Conservation (phyloP, 2,329 filamentous ascomycete genomes). For the Dendrostoma leiphaemia region DNA sequence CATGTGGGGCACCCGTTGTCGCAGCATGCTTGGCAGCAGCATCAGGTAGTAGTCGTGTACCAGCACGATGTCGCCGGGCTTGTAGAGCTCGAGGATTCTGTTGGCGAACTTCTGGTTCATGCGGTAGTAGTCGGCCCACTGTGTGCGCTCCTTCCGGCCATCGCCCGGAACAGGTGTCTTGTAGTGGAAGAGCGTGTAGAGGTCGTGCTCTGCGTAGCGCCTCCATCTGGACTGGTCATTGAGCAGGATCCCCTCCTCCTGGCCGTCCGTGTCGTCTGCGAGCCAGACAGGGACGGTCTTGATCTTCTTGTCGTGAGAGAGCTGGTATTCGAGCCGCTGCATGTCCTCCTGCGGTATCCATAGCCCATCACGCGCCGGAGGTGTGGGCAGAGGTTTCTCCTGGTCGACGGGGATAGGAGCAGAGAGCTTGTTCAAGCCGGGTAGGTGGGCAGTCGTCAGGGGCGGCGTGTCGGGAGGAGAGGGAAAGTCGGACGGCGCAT, state of each 20-base stretch:
- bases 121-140: conserved; percentile 90
- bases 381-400: conserved; percentile 51
- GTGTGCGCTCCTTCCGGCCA: conserved; percentile 73
- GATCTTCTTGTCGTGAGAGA: conserved; percentile 71
- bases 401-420: conserved; percentile 75
- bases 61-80: conserved; percentile 87
- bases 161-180: conserved; percentile 90
- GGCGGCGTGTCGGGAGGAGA: conserved; percentile 48
- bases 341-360: conserved; percentile 71
- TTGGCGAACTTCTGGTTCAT: conserved; percentile 94
- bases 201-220: conserved; percentile 83
- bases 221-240: conserved; percentile 86
- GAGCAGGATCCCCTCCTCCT: conserved; percentile 66
- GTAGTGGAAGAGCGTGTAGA: conserved; percentile 94
- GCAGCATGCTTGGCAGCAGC: conserved; percentile 82
- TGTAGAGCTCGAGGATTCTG: conserved; percentile 83
- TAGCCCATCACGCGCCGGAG: conserved; percentile 64
- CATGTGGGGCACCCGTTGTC: conserved; percentile 81
- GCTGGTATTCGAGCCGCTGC: conserved; percentile 68
- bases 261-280: conserved; percentile 68
- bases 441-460: conserved; percentile 47
- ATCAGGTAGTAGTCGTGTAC: conserved; percentile 95
- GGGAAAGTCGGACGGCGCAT: conserved; percentile 41
- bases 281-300: conserved; percentile 89
- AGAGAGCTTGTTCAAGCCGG: conserved; percentile 69